Evolutionary conservation across 2,329 filamentous ascomycete genomes (phyloP), one percentile per base, ranked within the genome.

Genomic region (Alternaria arbusti): DNA sequence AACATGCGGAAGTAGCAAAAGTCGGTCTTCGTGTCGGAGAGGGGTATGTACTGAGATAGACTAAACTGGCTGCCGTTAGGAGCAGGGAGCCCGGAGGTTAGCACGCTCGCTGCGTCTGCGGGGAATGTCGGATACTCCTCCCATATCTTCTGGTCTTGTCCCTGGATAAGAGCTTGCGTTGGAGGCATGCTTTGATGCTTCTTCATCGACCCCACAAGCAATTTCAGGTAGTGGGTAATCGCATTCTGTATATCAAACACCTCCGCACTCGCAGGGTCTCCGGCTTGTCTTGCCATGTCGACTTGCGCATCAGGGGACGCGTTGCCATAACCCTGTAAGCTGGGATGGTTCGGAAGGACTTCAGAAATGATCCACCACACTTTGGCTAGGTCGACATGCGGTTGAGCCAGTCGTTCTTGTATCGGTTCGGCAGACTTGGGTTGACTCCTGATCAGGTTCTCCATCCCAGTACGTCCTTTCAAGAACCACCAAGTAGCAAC

Each of bases 401-500:
- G 90, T 79, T 97, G 94, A 61, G 91, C 87, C 78, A 82, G 78
- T 5, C 78, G 76, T 66, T 79, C 84, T 86, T 82, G 67, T 84
- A 86, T 71, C 23, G 68, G 72, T 64, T 88, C 85, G 5, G 86
- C 83, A 45, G 80, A 84, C 36, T 83, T 81, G 28, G 89, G 86
- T 7, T 88, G 86, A 56, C 88, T 89, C 64, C 92, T 86, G 50
- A 96, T 89, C 43, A 90, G 84, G 12, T 82, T 80, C 77, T 97
- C 94, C 55, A 97, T 84, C 10, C 89, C 89, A 73, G 90, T 88
- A 65, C 94, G 89, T 20, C 94, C 94, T 70, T 88, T 91, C 49
- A 97, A 77, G 74, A 97, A 96, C 94, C 94, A 97, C 94, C 94
- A 97, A 1, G 92, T 83, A 4, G 89, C 90, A 23, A 89, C 90